These are phyloP conservation scores for Phycomyces nitens DNA, from an alignment of 192 early-diverging fungal genomes.

Conservation along the genomic window DNA sequence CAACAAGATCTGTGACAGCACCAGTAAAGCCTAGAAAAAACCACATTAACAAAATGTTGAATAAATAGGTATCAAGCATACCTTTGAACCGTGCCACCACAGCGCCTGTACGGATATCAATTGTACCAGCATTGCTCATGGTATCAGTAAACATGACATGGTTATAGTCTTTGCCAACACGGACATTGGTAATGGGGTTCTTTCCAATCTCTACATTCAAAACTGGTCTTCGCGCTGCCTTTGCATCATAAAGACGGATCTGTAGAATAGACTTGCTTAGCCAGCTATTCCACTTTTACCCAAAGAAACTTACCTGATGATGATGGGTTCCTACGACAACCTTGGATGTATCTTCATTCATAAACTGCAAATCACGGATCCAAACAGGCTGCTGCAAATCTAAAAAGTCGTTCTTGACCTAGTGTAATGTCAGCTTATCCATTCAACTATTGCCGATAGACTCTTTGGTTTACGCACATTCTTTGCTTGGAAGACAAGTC, in stretches of 20 bases:
- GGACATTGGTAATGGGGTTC: slow-evolving; percentile 58
- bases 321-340: slow-evolving; percentile 70
- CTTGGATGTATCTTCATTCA: slow-evolving; percentile 48
- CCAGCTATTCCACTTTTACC: not conserved
- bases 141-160: slow-evolving; percentile 68
- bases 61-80: not conserved
- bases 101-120: slow-evolving; percentile 57
- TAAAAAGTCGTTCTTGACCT: slow-evolving; percentile 68
- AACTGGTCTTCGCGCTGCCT: slow-evolving; percentile 63
- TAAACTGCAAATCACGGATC: slow-evolving; percentile 80
- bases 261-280: slow-evolving; percentile 31
- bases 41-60: too few relatives aligned
- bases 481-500: slow-evolving; percentile 78
- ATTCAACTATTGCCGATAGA: not conserved
- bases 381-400: slow-evolving; percentile 84
- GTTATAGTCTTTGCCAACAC: slow-evolving; percentile 40
- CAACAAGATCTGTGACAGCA: slow-evolving; percentile 40
- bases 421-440: not conserved
- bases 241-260: slow-evolving; percentile 85
- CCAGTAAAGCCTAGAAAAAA: slow-evolving; percentile 46
- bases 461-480: slow-evolving; percentile 48
- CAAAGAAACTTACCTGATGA: slow-evolving; percentile 47
- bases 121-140: slow-evolving; percentile 52
- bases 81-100: slow-evolving; percentile 62
- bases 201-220: slow-evolving; percentile 64